Evolutionary conservation across 306 rosid genomes (phyloP), one percentile per base, ranked within the genome.

Genomic region (Potentilla sterilis): DNA sequence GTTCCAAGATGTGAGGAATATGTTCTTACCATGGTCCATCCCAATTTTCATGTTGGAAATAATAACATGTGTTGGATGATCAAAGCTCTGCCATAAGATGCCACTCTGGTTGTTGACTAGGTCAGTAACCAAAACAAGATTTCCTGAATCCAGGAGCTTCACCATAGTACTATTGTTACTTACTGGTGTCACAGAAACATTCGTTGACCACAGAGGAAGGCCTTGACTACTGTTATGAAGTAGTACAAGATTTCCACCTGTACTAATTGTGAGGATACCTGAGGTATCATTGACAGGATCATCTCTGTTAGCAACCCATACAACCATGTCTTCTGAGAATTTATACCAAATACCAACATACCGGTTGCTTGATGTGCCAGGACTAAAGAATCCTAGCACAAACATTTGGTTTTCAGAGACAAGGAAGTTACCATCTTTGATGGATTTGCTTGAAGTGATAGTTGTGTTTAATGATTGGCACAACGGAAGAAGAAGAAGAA

Each of bases 291-390:
- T 75, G 70, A 85, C 59, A 4, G 90, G 90, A 34, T 0, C 62
- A 55, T 89, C 85, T 79, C 90, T 86, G 78, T 90, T 92, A 12
- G 96, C 96, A 34, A 92, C 89, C 97, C 97, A 92, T 14, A 92
- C 85, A 12, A 86, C 65, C 44, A 71, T 79, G 72, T 75, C 38
- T 6, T 24, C 22, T 4, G 80, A 76, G 35, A 81, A 72, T 19
- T 47, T 72, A 55, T 85, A 92, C 96, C 97, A 86, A 54, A 92
- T 84, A 46, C 93, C 97, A 13, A 81, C 44, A 12, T 71, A 81
- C 13, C 81, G 67, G 15, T 64, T 34, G 65, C 46, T 87, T 6
- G 96, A 90, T 63, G 77, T 72, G 13, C 63, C 58, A 11, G 80
- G 85, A 63, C 81, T 86, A 72, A 92, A 92, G 83, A 90, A 92